Evolutionary conservation across 495 filamentous ascomycete species (phyloP), one percentile per base, ranked within the genome.

Genomic region (Aspergillus ellipticus): DNA sequence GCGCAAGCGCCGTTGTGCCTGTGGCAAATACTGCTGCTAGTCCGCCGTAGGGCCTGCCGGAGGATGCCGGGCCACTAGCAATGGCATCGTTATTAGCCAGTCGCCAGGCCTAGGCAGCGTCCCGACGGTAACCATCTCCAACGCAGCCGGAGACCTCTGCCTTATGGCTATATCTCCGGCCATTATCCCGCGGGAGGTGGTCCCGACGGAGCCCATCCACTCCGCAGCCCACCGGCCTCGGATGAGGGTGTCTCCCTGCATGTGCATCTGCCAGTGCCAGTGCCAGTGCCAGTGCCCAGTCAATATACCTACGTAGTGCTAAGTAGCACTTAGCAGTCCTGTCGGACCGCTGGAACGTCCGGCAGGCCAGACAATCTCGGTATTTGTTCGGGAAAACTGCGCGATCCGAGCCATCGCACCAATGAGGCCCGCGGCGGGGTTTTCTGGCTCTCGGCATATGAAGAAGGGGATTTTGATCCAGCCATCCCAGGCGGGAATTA

Each of bases 311-410:
- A 7, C 31, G 13, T 33, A n/a, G n/a, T n/a, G n/a, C n/a, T n/a
- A n/a, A n/a, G n/a, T n/a, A n/a, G n/a, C n/a, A n/a, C n/a, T n/a
- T n/a, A n/a, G n/a, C n/a, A n/a, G n/a, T n/a, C n/a, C n/a, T n/a
- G n/a, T 15, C 33, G 35, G 11, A 39, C 11, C 35, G 35, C 35
- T 31, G 16, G 33, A 58, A 24, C 19, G 37, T 43, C 5, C 16
- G 20, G n/a, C 22, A 26, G 45, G 45, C 59, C 24, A 31, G 22
- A 10, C 46, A 42, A 42, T 52, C 33, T 60, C 66, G 70, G 70
- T 61, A 68, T 62, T 66, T 64, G 50, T 56, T 71, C 68, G 68
- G 70, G 46, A 48, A 68, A 67, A 67, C 51, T 58, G 53, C 26
- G 17, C 35, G 57, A 63, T 57, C 63, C 56, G 49, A 48, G 43